Conservation (phyloP, 805 yeast species). For the Saccharomyces mikatae region DNA sequence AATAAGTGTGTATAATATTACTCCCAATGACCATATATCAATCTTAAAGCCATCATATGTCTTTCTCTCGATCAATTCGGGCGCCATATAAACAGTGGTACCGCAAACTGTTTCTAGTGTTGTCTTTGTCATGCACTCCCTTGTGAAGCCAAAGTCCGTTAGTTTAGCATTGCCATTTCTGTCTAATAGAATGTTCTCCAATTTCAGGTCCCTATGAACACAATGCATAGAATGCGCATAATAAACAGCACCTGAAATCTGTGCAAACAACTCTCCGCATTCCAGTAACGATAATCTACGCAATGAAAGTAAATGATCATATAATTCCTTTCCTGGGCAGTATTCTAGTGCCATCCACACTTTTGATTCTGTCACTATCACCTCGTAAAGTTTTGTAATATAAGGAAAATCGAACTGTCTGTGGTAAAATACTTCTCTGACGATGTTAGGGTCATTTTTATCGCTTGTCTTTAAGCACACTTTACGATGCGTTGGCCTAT, state of each 20-base stretch:
- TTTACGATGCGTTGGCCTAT: slow-evolving; percentile 61
- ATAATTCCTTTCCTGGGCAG: slow-evolving; percentile 76
- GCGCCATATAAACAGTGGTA: slow-evolving; percentile 94
- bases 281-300: slow-evolving; percentile 46
- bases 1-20: slow-evolving; percentile 75
- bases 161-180: slow-evolving; percentile 56
- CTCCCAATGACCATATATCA: slow-evolving; percentile 90
- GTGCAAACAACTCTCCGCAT: slow-evolving; percentile 49
- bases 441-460: slow-evolving; percentile 74
- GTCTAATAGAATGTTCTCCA: slow-evolving; percentile 68
- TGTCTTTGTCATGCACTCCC: slow-evolving; percentile 55
- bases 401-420: slow-evolving; percentile 76
- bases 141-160: slow-evolving; percentile 90
- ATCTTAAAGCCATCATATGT: slow-evolving; percentile 73
- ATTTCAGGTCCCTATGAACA: slow-evolving; percentile 75
- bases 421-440: slow-evolving; percentile 84
- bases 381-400: slow-evolving; percentile 78
- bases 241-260: slow-evolving; percentile 48
- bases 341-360: slow-evolving; percentile 89
- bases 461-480: slow-evolving; percentile 80
- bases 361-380: slow-evolving; percentile 66
- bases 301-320: slow-evolving; percentile 50
- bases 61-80: slow-evolving; percentile 65
- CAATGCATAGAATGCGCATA: slow-evolving; percentile 73
- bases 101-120: slow-evolving; percentile 83